Evolutionary conservation across 73 alveolate genomes (phyloP), one percentile per base, ranked within the genome.

Genomic region (Paramecium biaurelia): DNA sequence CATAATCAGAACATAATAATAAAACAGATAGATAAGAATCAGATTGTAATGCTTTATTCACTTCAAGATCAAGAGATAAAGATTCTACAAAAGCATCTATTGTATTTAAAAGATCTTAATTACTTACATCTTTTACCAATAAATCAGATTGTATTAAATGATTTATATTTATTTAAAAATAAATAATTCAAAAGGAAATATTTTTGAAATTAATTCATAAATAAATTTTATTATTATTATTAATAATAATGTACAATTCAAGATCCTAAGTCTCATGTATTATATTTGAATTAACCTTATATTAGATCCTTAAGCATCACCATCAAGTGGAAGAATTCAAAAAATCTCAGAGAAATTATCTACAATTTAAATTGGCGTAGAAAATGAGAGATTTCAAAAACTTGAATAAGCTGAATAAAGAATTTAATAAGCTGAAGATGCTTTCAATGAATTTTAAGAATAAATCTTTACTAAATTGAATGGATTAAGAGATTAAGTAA

Each of bases 371-470:
- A 79, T 79, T 79, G 90, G 90, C 20, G 56, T 79, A 24, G 90
- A 79, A 63, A 79, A 79, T 79, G 90, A 79, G 76, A 79, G 90
- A 79, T 79, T 30, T 26, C 30, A 79, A 79, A 79, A 79, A 34
- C 56, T 79, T 21, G 90, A 79, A 20, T 34, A 79, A 79, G 90
- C 90, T 43, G 90, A 79, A 45, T 79, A 79, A 42, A 79, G 90
- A 79, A 79, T 79, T 24, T 15, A 41, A 43, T 79, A 79, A 37
- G 90, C 90, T 23, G 70, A 79, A 79, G 90, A 79, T 79, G 45
- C 56, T n/a, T 79, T 79, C 47, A 79, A 79, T 79, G 90, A 79
- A 79, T 79, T 79, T 7, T 79, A 32, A 24, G 90, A 79, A 79
- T 79, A 79, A 18, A 79, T 79, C 23, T 79, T 79, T 47, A 43